Percentiles rank a stretch among this genome's conserved stretches.
Conservation (phyloP, 2,329 filamentous ascomycete species). For the Akanthomyces lecanii region DNA sequence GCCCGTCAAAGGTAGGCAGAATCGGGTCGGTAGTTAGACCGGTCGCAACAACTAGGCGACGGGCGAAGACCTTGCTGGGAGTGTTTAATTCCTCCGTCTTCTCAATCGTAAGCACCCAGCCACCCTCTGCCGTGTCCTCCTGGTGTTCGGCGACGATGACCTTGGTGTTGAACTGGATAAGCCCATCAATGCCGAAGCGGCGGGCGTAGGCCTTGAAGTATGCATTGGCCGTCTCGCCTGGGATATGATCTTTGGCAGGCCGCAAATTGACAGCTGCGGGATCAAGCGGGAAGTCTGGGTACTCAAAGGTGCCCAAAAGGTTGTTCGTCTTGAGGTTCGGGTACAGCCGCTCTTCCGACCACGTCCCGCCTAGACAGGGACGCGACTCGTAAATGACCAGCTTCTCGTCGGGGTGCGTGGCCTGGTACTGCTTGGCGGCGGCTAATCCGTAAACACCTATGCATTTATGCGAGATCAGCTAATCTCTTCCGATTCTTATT, state of each 20-base stretch:
- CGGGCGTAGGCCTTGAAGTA: constrained; percentile 45
- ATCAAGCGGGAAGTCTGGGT: constrained; percentile 68
- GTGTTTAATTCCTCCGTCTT: constrained; percentile 16
- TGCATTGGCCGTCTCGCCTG: constrained; percentile 41
- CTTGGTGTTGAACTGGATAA: constrained; percentile 37
- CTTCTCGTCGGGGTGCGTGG: constrained; percentile 53
- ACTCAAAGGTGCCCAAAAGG: constrained; percentile 68
- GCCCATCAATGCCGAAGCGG: constrained; percentile 37
- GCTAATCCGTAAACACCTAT: constrained; percentile 53
- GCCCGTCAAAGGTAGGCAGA: constrained; percentile 43
- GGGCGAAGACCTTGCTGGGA: constrained; percentile 32
- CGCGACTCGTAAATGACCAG: constrained; percentile 56
- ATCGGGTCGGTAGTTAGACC: constrained; percentile 48
- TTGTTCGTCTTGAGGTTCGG: constrained; percentile 71
- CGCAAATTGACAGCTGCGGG: constrained; percentile 46
- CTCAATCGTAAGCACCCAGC: constrained; percentile 39
- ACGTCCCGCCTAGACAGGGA: constrained; percentile 61
- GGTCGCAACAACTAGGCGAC: constrained; percentile 51
- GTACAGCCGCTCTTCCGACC: constrained; percentile 64
- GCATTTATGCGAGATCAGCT: not conserved
- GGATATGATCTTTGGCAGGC: constrained; percentile 42
- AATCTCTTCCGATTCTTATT: not conserved
- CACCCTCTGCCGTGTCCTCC: constrained; percentile 25
- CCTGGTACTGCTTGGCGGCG: constrained; percentile 57
- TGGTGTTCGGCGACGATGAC: constrained; percentile 42